A percentile compares a stretch with the other conserved stretches of the same genome.
Evolutionary conservation across 768 basidiomycete genomes (phyloP).

Genomic region (Crassisporium funariophilum): DNA sequence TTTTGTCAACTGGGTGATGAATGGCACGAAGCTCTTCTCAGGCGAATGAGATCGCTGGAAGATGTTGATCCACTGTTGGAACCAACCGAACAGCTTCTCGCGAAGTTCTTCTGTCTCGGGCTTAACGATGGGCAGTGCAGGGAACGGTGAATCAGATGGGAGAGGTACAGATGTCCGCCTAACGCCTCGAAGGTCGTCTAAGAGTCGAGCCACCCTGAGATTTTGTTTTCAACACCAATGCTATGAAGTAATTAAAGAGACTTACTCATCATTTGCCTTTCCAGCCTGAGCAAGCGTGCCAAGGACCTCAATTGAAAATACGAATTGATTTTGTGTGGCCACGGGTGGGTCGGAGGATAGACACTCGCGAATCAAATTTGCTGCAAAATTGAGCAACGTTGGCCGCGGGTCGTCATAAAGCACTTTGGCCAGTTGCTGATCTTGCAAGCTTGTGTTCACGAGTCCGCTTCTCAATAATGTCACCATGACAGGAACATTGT

Average conservation of each 20-base stretch:
- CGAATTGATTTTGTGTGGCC: constrained; percentile 78
- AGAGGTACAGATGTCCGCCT: constrained; percentile 47
- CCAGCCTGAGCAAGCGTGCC: constrained; percentile 69
- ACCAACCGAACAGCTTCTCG: constrained; percentile 76
- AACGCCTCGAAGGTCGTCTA: constrained; percentile 81
- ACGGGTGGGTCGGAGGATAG: constrained; percentile 79
- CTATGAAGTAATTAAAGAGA: constrained; percentile 18
- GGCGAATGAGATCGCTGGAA: constrained; percentile 90
- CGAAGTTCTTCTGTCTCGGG: constrained; percentile 76
- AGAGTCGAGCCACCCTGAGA: constrained; percentile 62
- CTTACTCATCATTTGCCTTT: constrained; percentile 86
- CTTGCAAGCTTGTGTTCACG: constrained; percentile 74
- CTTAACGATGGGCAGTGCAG: constrained; percentile 44
- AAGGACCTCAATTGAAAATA: constrained; percentile 79
- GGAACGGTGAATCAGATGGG: constrained; percentile 14
- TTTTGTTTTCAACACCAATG: constrained; percentile 7
- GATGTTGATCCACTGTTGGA: constrained; percentile 94
- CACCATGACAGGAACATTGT: constrained; percentile 92
- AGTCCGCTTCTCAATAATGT: constrained; percentile 85
- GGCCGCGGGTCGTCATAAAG: constrained; percentile 78
- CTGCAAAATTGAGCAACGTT: constrained; percentile 77
- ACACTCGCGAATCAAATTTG: constrained; percentile 85
- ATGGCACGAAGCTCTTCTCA: constrained; percentile 94
- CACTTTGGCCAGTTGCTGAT: constrained; percentile 88
- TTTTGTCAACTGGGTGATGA: constrained; percentile 96